phyloP scores from a whole-genome alignment of 768 basidiomycete species.

The Boletus speciosus region DNA sequence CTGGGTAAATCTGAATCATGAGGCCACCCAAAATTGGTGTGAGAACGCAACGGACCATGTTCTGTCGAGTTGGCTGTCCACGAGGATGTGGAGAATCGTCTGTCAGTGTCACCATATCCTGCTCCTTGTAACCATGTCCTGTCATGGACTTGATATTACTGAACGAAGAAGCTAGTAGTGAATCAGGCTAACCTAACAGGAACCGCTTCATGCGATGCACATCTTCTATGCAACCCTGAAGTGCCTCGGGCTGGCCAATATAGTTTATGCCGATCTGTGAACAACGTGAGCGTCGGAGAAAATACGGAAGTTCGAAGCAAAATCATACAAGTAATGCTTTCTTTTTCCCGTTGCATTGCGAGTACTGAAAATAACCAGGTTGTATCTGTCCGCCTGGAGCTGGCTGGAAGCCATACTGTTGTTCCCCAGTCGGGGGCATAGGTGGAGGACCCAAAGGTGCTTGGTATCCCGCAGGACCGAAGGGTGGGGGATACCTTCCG shows the following conservation, averaged over 20 bases:
- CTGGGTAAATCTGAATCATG: constrained; percentile 29
- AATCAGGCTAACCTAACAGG: constrained; percentile 52
- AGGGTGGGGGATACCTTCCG: background rate
- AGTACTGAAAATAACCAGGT: constrained; percentile 79
- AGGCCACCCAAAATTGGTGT: background rate
- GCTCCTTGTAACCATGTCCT: constrained; percentile 55
- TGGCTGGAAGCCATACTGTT: constrained; percentile 63
- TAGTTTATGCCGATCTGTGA: constrained; percentile 89
- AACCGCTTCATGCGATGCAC: constrained; percentile 79
- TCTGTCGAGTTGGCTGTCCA: constrained; percentile 69
- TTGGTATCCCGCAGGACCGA: constrained; percentile 7
- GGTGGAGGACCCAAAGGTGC: constrained; percentile 38
- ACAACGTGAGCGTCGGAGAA: background rate
- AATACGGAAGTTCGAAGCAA: background rate
- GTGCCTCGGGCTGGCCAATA: constrained; percentile 56
- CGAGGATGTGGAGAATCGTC: constrained; percentile 67
- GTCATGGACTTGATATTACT: background rate
- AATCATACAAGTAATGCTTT: constrained; percentile 81
- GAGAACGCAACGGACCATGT: constrained; percentile 56
- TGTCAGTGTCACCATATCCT: constrained; percentile 84
- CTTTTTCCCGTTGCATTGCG: constrained; percentile 82
- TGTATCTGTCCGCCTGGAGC: constrained; percentile 41
- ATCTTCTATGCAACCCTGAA: constrained; percentile 91
- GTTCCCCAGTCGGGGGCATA: constrained; percentile 52
- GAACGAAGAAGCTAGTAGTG: background rate